A percentile compares a stretch with the other conserved stretches of the same genome.
Evolutionary conservation across 768 basidiomycete species (phyloP).

Genomic region (Lactarius psammicola): DNA sequence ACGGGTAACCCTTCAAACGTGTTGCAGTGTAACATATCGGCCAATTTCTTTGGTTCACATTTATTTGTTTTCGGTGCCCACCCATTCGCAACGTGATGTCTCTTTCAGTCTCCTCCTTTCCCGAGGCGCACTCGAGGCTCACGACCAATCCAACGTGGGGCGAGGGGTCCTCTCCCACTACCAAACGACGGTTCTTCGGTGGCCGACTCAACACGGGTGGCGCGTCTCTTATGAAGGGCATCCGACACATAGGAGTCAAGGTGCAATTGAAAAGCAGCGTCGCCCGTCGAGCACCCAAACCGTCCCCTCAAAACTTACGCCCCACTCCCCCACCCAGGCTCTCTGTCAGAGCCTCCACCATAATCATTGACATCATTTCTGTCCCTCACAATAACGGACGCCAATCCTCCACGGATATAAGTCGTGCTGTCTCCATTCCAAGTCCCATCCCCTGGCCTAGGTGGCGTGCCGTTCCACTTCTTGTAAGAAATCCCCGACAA

Average conservation of each 20-base stretch:
- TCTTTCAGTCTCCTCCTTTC: conserved; percentile 29
- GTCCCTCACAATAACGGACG: not conserved
- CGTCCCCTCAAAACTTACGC: not conserved
- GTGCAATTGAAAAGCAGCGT: not conserved
- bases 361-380: conserved; percentile 2
- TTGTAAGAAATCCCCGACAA: no score
- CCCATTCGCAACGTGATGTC: conserved; percentile 10
- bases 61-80: not conserved
- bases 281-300: no score
- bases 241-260: conserved; percentile 5
- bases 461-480: not conserved
- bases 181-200: conserved; percentile 12
- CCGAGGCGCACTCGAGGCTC: conserved; percentile 11
- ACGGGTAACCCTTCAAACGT: not conserved
- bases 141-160: not conserved
- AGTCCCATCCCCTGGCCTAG: not conserved
- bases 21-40: not conserved
- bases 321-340: not conserved
- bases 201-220: conserved; percentile 9
- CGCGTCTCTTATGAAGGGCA: conserved; percentile 5
- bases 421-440: not conserved
- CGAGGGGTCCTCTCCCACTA: not conserved
- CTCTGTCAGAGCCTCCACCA: not conserved
- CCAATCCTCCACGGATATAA: not conserved
- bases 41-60: not conserved